A percentile compares a stretch with the other conserved stretches of the same genome.
phyloP scores from a whole-genome alignment of 345 rosid species.

The Eucalyptus marginata region DNA sequence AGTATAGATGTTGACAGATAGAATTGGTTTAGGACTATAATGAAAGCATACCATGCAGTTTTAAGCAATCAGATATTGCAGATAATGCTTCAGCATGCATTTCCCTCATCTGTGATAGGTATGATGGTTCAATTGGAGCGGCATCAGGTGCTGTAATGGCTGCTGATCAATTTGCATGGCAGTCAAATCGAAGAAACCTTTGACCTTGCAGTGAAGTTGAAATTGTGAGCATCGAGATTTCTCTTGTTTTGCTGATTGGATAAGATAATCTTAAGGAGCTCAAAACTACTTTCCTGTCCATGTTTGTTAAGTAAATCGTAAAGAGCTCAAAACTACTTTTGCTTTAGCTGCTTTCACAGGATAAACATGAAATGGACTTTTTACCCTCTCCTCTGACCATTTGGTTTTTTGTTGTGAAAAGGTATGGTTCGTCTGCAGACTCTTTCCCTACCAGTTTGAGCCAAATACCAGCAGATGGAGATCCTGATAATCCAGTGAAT shows the following conservation, averaged over 20 bases:
- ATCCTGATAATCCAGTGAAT: neutral
- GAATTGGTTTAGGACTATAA: neutral
- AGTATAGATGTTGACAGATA: slow-evolving; percentile 3
- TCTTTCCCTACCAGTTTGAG: neutral
- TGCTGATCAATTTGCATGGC: slow-evolving; percentile 54
- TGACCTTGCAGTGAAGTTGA: neutral
- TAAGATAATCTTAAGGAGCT: neutral
- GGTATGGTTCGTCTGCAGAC: neutral
- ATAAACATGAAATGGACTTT: neutral
- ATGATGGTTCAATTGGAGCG: slow-evolving; percentile 66
- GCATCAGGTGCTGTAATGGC: slow-evolving; percentile 71
- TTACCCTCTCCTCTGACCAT: neutral
- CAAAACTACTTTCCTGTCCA: neutral
- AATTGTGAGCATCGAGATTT: neutral
- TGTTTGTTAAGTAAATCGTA: neutral
- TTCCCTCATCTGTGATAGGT: slow-evolving; percentile 20
- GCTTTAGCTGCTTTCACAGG: neutral
- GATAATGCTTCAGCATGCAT: neutral
- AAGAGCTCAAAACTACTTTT: neutral
- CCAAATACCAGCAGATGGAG: neutral
- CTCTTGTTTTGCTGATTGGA: neutral
- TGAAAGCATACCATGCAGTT: neutral
- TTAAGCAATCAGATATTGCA: neutral
- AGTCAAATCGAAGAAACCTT: slow-evolving; percentile 16
- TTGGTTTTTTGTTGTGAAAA: neutral